phyloP scores from a whole-genome alignment of 768 basidiomycete genomes.

The Russula foetens region DNA sequence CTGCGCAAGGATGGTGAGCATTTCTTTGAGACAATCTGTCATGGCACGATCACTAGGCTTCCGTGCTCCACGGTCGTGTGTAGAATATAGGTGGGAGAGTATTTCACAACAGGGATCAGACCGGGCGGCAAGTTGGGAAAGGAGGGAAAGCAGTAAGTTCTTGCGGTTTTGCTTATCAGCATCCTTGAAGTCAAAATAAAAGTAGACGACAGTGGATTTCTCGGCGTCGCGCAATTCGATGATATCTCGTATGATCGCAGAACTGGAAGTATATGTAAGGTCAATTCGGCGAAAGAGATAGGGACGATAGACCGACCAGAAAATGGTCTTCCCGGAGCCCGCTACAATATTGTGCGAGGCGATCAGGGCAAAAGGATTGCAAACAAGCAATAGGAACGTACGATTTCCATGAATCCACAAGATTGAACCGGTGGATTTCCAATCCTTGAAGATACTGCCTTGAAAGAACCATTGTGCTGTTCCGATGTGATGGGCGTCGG shows the following conservation, averaged over 20 bases:
- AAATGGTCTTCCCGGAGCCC: neutral
- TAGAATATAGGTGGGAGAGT: too few relatives aligned
- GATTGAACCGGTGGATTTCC: neutral
- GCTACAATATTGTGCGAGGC: neutral
- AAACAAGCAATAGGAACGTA: neutral
- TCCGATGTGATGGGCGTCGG: neutral
- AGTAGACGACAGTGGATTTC: neutral
- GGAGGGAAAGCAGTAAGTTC: too few relatives aligned
- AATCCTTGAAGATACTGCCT: neutral
- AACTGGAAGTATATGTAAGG: neutral
- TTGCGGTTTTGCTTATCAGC: neutral
- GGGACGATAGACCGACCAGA: neutral
- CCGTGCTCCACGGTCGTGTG: too few relatives aligned
- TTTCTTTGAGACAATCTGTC: too few relatives aligned
- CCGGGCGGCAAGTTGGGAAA: too few relatives aligned
- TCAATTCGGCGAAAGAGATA: neutral
- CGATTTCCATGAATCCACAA: constrained; percentile 1
- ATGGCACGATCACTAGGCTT: too few relatives aligned
- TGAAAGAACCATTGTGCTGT: neutral
- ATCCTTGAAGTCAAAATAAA: neutral
- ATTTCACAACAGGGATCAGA: too few relatives aligned
- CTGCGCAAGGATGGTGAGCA: too few relatives aligned
- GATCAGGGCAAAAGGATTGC: neutral
- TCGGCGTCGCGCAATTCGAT: neutral
- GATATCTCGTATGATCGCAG: neutral